A percentile compares a stretch with the other conserved stretches of the same genome.
Evolutionary conservation across 1,139 yeast species (phyloP).

Genomic region (Keqinozyma sinolaborantium): DNA sequence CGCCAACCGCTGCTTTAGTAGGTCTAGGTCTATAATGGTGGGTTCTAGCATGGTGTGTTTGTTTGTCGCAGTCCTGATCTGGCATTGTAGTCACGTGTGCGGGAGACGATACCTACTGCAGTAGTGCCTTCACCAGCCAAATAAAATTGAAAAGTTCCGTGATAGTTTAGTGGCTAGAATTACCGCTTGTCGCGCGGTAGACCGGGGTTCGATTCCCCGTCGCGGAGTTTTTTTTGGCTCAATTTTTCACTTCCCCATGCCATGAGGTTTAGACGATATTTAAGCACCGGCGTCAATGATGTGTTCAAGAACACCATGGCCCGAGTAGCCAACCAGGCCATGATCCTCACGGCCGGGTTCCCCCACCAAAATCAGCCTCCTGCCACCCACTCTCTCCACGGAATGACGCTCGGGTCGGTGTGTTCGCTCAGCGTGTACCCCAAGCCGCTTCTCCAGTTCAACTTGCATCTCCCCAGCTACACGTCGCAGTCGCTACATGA

Average conservation of each 20-base stretch:
- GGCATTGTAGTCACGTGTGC: too few species aligned
- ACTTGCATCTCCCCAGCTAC: slow-evolving; percentile 76
- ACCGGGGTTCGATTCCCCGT: slow-evolving; percentile 51
- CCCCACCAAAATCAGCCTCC: slow-evolving; percentile 13
- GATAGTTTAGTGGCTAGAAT: slow-evolving; percentile 49
- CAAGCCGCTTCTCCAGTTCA: slow-evolving; percentile 71
- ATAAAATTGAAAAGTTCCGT: slow-evolving; percentile 20
- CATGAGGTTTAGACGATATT: slow-evolving; percentile 5
- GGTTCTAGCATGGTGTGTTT: neutral
- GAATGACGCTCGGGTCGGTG: slow-evolving; percentile 80
- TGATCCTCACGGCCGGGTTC: slow-evolving; percentile 35
- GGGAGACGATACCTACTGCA: too few species aligned
- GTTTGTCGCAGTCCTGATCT: too few species aligned
- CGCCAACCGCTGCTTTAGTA: too few species aligned
- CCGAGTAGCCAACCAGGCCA: slow-evolving; percentile 40
- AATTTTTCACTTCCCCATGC: neutral
- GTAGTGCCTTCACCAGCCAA: too few species aligned
- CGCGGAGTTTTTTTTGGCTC: slow-evolving; percentile 26
- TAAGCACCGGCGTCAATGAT: slow-evolving; percentile 10
- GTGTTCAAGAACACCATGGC: slow-evolving; percentile 35
- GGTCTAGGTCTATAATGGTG: neutral
- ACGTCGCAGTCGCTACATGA: slow-evolving; percentile 65
- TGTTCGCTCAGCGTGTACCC: slow-evolving; percentile 76
- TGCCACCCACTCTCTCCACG: slow-evolving; percentile 37
- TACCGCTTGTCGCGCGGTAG: slow-evolving; percentile 47